Base-by-base conservation (phyloP, 331 rosid species). In the Malus hybrid region DNA sequence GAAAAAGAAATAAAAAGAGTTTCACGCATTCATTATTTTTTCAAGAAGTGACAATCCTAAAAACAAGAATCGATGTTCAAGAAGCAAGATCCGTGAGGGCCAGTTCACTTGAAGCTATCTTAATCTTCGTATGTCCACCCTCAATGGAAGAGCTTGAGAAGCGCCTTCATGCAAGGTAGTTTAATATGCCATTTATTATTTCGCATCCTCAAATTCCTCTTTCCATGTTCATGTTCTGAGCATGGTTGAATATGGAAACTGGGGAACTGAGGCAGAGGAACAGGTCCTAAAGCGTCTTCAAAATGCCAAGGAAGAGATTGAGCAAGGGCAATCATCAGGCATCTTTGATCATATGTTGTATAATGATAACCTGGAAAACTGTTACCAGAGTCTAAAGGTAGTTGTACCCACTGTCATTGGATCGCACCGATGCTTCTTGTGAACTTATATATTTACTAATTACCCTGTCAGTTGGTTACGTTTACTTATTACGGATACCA, bases 121-220 rank as follows among this genome's bases (percentile, higher is more conserved):
- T 92, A 86, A 80, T 90, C 68, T 95, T 95, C 67, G 65, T 95
- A 73, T 72, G 87, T 60, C 97, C 99, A 66, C 99, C 99, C 5
- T 90, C 99, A 64, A 86, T 90, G 96, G 86, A 82, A 36, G 96
- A 87, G 82, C 96, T 95, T 33, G 96, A 90, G 92, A 86, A 92
- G 88, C 97, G 97, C 79, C 99, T 95, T 77, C 97, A 96, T 67
- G 93, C 89, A 61, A 81, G 99, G 99, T 91, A 88, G 80, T 67
- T 55, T 60, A 56, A 63, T n/a, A 74, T 65, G 6, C 66, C 28
- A 54, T 70, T 73, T 48, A 31, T 44, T 71, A 18, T 69, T 63
- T 77, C 15, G 71, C 52, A 70, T 82, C 54, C 42, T 44, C 32
- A 62, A 69, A 6, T 76, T 39, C 57, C 32, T n/a, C 42, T 65